These are phyloP conservation scores for Fusarium bactridioides DNA, from an alignment of 2,329 filamentous ascomycete genomes.

Conservation along the genomic window DNA sequence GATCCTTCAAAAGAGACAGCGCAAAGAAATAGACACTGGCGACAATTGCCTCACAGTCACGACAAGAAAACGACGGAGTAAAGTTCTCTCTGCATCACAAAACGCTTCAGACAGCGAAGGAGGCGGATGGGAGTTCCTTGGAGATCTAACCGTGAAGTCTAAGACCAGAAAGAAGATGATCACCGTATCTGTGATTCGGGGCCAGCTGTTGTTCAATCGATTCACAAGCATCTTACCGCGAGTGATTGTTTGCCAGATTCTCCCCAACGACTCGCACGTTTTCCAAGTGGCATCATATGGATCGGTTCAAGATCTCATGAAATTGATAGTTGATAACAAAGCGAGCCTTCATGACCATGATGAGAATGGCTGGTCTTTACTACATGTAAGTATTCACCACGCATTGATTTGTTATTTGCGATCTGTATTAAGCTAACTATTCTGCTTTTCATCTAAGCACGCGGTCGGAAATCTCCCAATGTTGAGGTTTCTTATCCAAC, in stretches of 20 bases:
- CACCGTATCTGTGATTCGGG: rapidly evolving
- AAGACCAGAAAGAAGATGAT: neutral
- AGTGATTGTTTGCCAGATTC: neutral
- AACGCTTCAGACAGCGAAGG: rapidly evolving
- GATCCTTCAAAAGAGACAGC: neutral
- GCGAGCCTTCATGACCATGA: neutral
- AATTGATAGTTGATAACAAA: neutral
- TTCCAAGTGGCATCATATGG: rapidly evolving
- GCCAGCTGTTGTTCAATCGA: rapidly evolving
- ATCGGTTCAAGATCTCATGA: neutral
- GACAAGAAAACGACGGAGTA: rapidly evolving
- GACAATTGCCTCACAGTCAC: neutral
- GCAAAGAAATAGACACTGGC: neutral
- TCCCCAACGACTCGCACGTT: rapidly evolving
- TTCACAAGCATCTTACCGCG: neutral
- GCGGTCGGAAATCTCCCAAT: neutral
- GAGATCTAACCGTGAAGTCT: rapidly evolving
- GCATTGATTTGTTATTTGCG: rapidly evolving
- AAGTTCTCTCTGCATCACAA: rapidly evolving
- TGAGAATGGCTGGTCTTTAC: neutral
- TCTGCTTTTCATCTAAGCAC: rapidly evolving
- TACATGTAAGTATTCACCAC: rapidly evolving
- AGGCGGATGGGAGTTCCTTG: rapidly evolving
- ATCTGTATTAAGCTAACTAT: rapidly evolving
- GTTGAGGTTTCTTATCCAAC: rapidly evolving